Base-by-base conservation (phyloP, 768 basidiomycete genomes). In the Jaapia argillacea region DNA sequence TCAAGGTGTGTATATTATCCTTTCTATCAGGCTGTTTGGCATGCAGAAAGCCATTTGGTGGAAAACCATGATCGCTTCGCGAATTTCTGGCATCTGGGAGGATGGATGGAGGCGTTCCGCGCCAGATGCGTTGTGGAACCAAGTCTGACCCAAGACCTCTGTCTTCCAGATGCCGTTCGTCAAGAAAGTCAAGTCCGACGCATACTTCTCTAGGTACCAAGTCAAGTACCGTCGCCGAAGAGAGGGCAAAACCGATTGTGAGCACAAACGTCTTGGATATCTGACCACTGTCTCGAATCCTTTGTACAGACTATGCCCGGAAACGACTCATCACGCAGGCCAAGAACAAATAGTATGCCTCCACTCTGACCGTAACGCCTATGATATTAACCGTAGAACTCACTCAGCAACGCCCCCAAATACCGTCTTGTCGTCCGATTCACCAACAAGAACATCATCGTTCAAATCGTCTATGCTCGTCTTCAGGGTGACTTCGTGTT, bases 181-280 rank as follows among this genome's bases (percentile, higher is more conserved):
- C 74, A 97, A 97, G 73, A 83, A 85, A 54, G 65, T 93, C 72
- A 97, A 99, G 76, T 87, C 88, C 58, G 79, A 81, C 63, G 89
- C 94, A 58, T 97, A 97, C 83, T 96, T 90, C 72, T 96, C 92
- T 49, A 82, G 93, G 51, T 96, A 85, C 76, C 91, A 96, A 73
- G 93, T 98, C 58, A 98, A 98, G 74, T 96, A 96, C 69, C 87
- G 94, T 62, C 75, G 96, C 60, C 75, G 96, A 53, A 81, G 92
- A 63, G 96, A 99, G 71, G 96, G 96, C 48, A 98, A 94, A 75
- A 99, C 96, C 48, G 96, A 99, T 62, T 99, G 88, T 89, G 48
- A 56, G 81, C 65, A 26, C n/a, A 16, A 20, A 38, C 22, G 10
- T 10, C 37, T 10, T 21, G 37, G 10, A 10, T 38, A 38, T n/a